These are phyloP conservation scores for Cladosporium velox DNA, from an alignment of 2,329 filamentous ascomycete species.

Conservation along the genomic window DNA sequence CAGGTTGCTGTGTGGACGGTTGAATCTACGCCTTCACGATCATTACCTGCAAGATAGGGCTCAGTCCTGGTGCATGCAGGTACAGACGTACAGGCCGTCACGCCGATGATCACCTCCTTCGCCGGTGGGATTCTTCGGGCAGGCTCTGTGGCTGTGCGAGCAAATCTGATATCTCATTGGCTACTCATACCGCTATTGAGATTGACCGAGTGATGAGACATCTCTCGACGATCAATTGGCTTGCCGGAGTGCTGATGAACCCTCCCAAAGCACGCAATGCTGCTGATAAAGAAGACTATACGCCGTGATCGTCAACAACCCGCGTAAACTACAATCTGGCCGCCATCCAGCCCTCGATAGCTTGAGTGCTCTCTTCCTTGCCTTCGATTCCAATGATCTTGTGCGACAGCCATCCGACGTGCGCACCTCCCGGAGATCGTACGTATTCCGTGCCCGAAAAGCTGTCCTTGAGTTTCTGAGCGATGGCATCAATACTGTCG, in stretches of 20 bases:
- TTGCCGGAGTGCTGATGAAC: neutral
- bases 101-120: neutral
- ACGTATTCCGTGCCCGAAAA: conserved; percentile 40
- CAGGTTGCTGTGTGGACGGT: neutral
- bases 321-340: conserved; percentile 35
- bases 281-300: neutral
- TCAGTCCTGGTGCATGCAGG: neutral
- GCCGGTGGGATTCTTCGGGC: neutral
- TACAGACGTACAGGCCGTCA: neutral
- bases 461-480: conserved; percentile 48
- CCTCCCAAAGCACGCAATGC: neutral
- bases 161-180: neutral
- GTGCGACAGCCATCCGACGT: conserved; percentile 41
- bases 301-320: neutral
- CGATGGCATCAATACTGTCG: conserved; percentile 57
- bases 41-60: neutral
- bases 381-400: conserved; percentile 42
- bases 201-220: neutral
- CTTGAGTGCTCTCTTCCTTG: conserved; percentile 38
- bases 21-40: neutral
- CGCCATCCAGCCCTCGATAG: conserved; percentile 43
- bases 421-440: conserved; percentile 33
- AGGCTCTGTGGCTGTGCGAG: neutral
- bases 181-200: neutral
- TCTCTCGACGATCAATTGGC: neutral